Base-by-base conservation (phyloP, 2,329 filamentous ascomycete species). In the Fusarium sp. region DNA sequence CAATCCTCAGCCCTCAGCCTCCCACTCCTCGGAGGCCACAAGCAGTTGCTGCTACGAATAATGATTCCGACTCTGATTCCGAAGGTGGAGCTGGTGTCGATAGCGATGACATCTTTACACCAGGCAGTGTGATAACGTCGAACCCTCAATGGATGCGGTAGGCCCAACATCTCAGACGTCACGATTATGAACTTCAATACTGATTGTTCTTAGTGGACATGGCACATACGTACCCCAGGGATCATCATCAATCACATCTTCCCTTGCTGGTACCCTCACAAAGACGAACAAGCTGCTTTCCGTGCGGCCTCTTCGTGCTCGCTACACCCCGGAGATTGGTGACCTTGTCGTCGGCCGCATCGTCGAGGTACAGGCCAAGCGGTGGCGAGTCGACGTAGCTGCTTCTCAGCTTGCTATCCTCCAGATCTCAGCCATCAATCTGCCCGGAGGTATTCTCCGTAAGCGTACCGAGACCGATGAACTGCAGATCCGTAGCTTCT, bases 281-380 rank as follows among this genome's bases (percentile, higher is more conserved):
- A 95, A 94, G 77, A 98, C 95, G 62, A 99, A 99, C 86, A 98
- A 97, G 79, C 89, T 99, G 46, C 89, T 99, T 69, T 97, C 93
- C 3, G 92, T 99, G 57, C 89, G 91, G 3, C 94, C 96, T 8
- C 85, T 99, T 4, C 93, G 94, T 64, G 94, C 96, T 19, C 91
- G 96, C 64, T 99, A 99, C 82, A 93, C 89, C 3, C 96, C 96
- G 30, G 95, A 97, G 79, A 97, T 99, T 63, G 96, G 96, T 72
- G 96, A 99, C 80, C 85, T 99, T 6, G 93, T 99, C 4, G 90
- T 99, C 15, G 96, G 96, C 36, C 89, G 96, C 66, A 97, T 99
- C 73, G 89, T 96, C 67, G 93, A 96, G 79, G 96, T 99, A n/a
- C 94, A 97, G 79, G 90, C 92, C 34, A 89, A 90, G 78, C 89